These are phyloP conservation scores for Neoboletus subvelutipes DNA, from an alignment of 768 basidiomycete genomes.

Conservation along the genomic window DNA sequence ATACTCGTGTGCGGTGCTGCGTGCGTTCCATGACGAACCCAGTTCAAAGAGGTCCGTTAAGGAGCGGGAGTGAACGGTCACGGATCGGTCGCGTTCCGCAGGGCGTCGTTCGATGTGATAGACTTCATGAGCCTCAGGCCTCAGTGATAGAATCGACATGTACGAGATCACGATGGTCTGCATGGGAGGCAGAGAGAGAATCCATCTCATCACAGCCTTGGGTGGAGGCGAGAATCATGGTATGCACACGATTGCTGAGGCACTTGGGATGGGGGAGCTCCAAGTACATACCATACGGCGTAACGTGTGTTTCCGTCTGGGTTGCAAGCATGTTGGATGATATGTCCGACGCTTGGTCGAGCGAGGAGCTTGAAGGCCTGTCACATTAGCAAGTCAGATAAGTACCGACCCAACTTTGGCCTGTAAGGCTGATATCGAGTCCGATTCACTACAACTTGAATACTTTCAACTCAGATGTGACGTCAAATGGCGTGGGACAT, in stretches of 20 bases:
- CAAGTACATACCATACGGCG: background rate
- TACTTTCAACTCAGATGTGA: too few relatives aligned
- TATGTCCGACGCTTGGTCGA: background rate
- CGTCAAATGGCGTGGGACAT: background rate
- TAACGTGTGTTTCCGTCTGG: background rate
- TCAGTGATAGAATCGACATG: background rate
- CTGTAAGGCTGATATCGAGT: background rate
- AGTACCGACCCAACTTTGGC: background rate
- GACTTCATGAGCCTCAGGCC: too few relatives aligned
- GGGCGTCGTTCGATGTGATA: background rate
- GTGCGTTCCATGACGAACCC: background rate
- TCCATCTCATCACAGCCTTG: background rate
- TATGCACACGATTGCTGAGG: background rate
- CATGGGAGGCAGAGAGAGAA: background rate
- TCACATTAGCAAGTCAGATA: too few relatives aligned
- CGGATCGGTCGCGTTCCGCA: background rate
- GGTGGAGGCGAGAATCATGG: background rate
- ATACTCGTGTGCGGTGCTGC: background rate
- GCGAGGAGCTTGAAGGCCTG: background rate
- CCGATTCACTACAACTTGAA: background rate
- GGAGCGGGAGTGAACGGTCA: background rate
- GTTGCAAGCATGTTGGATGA: background rate
- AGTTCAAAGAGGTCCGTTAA: background rate
- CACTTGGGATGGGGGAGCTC: background rate
- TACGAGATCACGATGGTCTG: background rate